A percentile compares a stretch with the other conserved stretches of the same genome.
Evolutionary conservation across 257 asterid genomes (phyloP).

Genomic region (Solanum chilense): DNA sequence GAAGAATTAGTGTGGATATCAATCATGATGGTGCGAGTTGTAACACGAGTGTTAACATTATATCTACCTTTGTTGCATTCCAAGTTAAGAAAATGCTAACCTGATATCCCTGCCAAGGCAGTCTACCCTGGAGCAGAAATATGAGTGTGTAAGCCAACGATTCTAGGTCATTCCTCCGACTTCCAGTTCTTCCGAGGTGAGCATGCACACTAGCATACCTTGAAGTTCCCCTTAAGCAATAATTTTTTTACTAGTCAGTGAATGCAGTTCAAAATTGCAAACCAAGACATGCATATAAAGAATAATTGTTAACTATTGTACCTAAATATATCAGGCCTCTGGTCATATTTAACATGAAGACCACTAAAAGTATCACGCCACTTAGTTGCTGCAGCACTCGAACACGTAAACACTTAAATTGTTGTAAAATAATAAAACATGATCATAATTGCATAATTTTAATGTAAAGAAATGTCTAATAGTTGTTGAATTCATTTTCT

Average conservation of each 20-base stretch:
- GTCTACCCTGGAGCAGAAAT: conserved; percentile 43
- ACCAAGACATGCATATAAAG: neutral
- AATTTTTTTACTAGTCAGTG: conserved; percentile 6
- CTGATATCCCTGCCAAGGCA: conserved; percentile 62
- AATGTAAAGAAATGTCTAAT: neutral
- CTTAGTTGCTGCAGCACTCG: conserved; percentile 34
- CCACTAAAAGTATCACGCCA: conserved; percentile 59
- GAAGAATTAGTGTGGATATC: no score
- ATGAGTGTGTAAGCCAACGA: conserved; percentile 54
- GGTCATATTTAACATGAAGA: conserved; percentile 65
- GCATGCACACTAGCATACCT: conserved; percentile 61
- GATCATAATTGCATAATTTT: neutral
- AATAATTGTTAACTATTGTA: neutral
- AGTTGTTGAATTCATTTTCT: neutral
- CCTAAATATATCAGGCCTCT: conserved; percentile 72
- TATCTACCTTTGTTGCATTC: neutral
- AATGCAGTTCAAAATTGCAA: neutral
- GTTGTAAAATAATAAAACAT: neutral
- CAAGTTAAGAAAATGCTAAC: conserved; percentile 9
- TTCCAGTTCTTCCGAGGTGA: conserved; percentile 57
- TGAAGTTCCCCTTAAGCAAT: conserved; percentile 42
- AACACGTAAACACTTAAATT: neutral
- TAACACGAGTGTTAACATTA: neutral
- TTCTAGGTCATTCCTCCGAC: conserved; percentile 56
- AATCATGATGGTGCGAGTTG: no score